phyloP scores from a whole-genome alignment of 2,329 filamentous ascomycete genomes.

The Sodiomyces alkalinus region DNA sequence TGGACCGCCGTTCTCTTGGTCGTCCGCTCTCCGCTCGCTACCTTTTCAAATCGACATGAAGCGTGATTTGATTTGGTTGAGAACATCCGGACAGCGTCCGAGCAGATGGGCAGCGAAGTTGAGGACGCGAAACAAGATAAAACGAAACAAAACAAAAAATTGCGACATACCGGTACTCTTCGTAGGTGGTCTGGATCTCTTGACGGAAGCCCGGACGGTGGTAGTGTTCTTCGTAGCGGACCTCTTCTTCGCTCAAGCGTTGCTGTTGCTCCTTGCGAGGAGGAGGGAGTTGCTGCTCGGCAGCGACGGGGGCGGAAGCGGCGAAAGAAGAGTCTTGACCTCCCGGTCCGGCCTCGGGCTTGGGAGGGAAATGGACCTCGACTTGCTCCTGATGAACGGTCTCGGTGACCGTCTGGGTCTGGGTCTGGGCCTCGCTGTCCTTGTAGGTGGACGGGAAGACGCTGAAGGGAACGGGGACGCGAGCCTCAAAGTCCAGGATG shows the following conservation, averaged over 20 bases:
- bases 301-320: conserved; percentile 40
- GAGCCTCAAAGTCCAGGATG: conserved; percentile 99
- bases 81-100: too few relatives aligned
- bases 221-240: conserved; percentile 62
- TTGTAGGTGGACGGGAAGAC: conserved; percentile 98
- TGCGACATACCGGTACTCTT: conserved; percentile 37
- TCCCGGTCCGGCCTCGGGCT: conserved; percentile 93
- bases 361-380: conserved; percentile 56
- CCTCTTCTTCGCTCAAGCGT: conserved; percentile 46
- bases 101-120: conserved; percentile 5
- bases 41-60: too few relatives aligned
- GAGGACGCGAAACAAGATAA: conserved; percentile 2
- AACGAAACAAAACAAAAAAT: conserved; percentile 1
- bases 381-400: conserved; percentile 85
- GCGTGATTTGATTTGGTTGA: too few relatives aligned
- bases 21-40: too few relatives aligned
- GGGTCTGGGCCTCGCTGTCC: conserved; percentile 26
- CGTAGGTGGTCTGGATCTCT: conserved; percentile 33
- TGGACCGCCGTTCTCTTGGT: too few relatives aligned
- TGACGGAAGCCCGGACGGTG: conserved; percentile 51
- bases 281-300: conserved; percentile 51
- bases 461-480: conserved; percentile 98
- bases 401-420: conserved; percentile 35
- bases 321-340: conserved; percentile 72
- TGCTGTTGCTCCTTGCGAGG: conserved; percentile 30